phyloP scores from a whole-genome alignment of 306 rosid genomes.

The Quercus dentata region DNA sequence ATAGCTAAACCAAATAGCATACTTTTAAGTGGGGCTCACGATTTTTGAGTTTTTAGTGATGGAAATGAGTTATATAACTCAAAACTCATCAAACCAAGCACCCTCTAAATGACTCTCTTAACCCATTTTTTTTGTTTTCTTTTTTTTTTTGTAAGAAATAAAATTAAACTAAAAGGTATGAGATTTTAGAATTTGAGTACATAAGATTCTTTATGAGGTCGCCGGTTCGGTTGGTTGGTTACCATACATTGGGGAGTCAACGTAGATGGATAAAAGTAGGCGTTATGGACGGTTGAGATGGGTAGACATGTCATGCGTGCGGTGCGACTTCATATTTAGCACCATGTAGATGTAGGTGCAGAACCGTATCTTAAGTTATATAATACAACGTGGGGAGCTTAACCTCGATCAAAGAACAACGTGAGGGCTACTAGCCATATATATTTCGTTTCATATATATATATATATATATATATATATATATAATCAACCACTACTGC shows the following conservation, averaged over 20 bases:
- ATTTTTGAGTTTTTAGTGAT: too few species aligned
- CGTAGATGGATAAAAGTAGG: not conserved
- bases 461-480: not conserved
- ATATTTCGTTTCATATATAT: not conserved
- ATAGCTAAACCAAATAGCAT: too few species aligned
- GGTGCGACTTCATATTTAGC: not conserved
- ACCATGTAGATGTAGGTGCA: not conserved
- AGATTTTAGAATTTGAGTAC: too few species aligned
- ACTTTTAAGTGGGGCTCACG: too few species aligned
- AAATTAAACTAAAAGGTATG: too few species aligned
- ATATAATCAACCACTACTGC: not conserved
- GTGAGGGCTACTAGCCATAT: constrained; percentile 47
- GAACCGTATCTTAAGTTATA: constrained; percentile 15
- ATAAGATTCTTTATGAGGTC: not conserved
- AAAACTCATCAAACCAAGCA: too few species aligned
- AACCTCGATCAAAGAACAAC: constrained; percentile 33
- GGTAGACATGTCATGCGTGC: not conserved
- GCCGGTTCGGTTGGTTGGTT: not conserved
- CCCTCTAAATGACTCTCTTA: too few species aligned
- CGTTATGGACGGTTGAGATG: constrained; percentile 20
- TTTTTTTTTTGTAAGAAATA: too few species aligned
- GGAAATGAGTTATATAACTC: too few species aligned
- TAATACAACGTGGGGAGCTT: constrained; percentile 60
- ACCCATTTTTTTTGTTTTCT: too few species aligned
- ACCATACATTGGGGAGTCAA: not conserved